Conservation (phyloP, 495 filamentous ascomycete genomes). For the Penicillium macrosclerotiorum region DNA sequence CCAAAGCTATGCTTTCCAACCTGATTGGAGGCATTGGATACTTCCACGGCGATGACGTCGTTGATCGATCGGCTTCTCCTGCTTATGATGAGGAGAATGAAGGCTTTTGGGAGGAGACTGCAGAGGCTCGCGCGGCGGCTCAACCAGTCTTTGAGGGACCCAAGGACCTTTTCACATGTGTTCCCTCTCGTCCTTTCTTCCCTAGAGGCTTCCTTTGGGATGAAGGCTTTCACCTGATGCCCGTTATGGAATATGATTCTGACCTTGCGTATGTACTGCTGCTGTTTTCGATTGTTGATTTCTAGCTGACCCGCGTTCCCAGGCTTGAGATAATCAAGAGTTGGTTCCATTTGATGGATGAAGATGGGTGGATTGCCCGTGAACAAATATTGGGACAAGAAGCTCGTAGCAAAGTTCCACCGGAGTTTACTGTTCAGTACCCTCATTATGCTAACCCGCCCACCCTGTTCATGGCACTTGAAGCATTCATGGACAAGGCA, state of each 20-base stretch:
- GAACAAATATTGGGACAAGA: constrained; percentile 96
- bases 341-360: constrained; percentile 95
- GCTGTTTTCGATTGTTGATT: neutral
- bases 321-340: constrained; percentile 87
- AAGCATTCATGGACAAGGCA: constrained; percentile 76
- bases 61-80: constrained; percentile 83
- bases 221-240: constrained; percentile 93
- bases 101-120: constrained; percentile 94
- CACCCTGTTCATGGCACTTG: constrained; percentile 89
- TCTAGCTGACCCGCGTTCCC: constrained; percentile 8
- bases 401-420: constrained; percentile 90
- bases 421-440: constrained; percentile 95
- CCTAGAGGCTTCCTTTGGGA: constrained; percentile 97
- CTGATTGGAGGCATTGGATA: constrained; percentile 93
- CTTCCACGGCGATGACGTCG: constrained; percentile 82
- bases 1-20: constrained; percentile 89
- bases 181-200: constrained; percentile 94
- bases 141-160: constrained; percentile 72
- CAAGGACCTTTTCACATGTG: constrained; percentile 85
- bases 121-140: constrained; percentile 64
- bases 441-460: constrained; percentile 98
- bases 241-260: constrained; percentile 88
- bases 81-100: constrained; percentile 97
- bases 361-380: constrained; percentile 95
- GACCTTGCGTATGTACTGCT: constrained; percentile 64